A percentile compares a stretch with the other conserved stretches of the same genome.
Conservation (phyloP, 768 basidiomycete genomes). For the Calocybe gangraenosa region DNA sequence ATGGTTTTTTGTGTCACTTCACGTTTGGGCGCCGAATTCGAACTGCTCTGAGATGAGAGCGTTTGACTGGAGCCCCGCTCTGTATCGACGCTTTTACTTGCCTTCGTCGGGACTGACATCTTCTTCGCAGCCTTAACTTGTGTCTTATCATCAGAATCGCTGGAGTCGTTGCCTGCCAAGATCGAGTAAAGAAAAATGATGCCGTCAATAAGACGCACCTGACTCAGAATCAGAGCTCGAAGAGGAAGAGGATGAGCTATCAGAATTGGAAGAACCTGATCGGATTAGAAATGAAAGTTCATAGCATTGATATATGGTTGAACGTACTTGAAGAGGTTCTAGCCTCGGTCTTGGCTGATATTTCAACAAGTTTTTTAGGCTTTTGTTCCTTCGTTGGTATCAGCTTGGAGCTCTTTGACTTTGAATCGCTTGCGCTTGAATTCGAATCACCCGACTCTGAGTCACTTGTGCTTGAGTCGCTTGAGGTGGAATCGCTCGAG, state of each 20-base stretch:
- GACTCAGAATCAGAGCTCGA: slow-evolving; percentile 27
- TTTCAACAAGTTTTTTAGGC: not conserved
- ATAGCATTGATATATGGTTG: not conserved
- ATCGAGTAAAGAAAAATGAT: too few relatives aligned
- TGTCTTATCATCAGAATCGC: slow-evolving; percentile 19
- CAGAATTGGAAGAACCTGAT: slow-evolving; percentile 17
- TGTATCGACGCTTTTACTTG: too few relatives aligned
- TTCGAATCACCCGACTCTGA: slow-evolving; percentile 27
- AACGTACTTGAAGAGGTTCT: slow-evolving; percentile 4
- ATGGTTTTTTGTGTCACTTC: slow-evolving; percentile 14
- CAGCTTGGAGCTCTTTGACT: not conserved
- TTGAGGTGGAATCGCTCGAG: slow-evolving; percentile 17
- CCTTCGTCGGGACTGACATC: too few relatives aligned
- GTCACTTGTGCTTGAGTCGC: slow-evolving; percentile 17
- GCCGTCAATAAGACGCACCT: slow-evolving; percentile 14
- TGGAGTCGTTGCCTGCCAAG: slow-evolving; percentile 32
- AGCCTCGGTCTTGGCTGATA: not conserved
- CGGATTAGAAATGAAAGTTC: not conserved
- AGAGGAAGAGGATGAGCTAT: slow-evolving; percentile 20
- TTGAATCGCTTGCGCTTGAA: slow-evolving; percentile 12
- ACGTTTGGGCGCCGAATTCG: slow-evolving; percentile 11
- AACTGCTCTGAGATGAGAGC: slow-evolving; percentile 10
- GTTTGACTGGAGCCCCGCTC: too few relatives aligned
- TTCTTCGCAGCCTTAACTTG: too few relatives aligned
- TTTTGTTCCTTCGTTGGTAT: not conserved